These are phyloP conservation scores for Phytophthora cryptogea DNA, from an alignment of 352 stramenopile species.

Conservation along the genomic window DNA sequence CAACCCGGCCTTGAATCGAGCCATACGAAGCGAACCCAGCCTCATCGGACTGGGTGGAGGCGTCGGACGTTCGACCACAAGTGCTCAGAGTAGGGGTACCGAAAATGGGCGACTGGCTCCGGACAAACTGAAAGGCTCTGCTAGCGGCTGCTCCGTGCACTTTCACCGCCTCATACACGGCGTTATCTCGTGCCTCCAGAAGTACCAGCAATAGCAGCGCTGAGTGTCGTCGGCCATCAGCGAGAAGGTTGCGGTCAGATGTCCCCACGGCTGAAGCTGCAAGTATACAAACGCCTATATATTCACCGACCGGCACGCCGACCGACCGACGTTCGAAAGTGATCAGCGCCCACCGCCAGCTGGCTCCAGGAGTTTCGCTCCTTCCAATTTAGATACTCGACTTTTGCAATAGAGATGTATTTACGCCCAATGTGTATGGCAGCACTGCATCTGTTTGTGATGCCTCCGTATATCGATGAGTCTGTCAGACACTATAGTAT, in stretches of 20 bases:
- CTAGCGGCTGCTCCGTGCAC: too few relatives aligned
- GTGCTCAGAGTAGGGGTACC: too few relatives aligned
- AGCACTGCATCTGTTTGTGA: neutral
- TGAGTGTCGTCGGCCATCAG: neutral
- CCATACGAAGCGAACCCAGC: too few relatives aligned
- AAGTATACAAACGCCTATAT: slow-evolving; percentile 32
- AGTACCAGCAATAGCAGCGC: too few relatives aligned
- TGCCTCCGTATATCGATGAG: neutral
- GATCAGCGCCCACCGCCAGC: neutral
- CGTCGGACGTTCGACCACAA: too few relatives aligned
- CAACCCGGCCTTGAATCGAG: too few relatives aligned
- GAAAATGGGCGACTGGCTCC: too few relatives aligned
- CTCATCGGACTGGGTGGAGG: too few relatives aligned
- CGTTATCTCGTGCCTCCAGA: too few relatives aligned
- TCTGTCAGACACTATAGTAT: neutral
- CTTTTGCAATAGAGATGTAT: neutral
- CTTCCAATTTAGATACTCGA: neutral
- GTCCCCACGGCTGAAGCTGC: slow-evolving; percentile 8
- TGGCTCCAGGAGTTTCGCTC: slow-evolving; percentile 3
- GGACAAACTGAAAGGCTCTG: too few relatives aligned
- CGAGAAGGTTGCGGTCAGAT: slow-evolving; percentile 2
- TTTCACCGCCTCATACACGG: too few relatives aligned
- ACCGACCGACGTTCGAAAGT: slow-evolving; percentile 23
- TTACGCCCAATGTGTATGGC: neutral
- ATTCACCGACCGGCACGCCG: slow-evolving; percentile 28